These are phyloP conservation scores for Potentilla sterilis DNA, from an alignment of 306 rosid genomes.

Conservation along the genomic window DNA sequence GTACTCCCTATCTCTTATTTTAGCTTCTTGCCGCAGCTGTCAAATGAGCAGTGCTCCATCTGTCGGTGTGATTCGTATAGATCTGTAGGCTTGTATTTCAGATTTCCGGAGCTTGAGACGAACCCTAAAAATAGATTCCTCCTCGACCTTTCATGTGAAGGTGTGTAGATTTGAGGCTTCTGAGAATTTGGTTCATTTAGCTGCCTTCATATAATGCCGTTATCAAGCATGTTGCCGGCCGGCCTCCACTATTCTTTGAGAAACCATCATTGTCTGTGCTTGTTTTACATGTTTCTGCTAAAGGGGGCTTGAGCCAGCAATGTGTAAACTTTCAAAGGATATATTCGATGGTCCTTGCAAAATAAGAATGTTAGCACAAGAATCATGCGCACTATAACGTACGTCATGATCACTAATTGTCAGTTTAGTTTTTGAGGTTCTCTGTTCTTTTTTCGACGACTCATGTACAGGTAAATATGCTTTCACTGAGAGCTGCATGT, in stretches of 20 bases:
- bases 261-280: neutral
- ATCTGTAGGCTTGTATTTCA: neutral
- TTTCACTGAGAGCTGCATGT: neutral
- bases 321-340: neutral
- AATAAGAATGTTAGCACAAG: neutral
- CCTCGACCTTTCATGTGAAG: neutral
- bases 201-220: neutral
- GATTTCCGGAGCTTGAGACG: neutral
- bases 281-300: neutral
- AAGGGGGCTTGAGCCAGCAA: neutral
- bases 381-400: neutral
- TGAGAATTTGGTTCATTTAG: neutral
- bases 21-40: neutral
- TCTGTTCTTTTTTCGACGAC: neutral
- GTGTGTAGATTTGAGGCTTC: neutral
- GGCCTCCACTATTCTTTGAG: neutral
- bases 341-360: conserved; percentile 13
- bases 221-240: neutral
- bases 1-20: neutral
- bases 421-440: neutral
- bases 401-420: neutral
- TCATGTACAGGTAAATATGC: neutral
- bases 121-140: neutral
- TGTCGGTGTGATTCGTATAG: neutral
- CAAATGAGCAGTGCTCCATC: neutral